Evolutionary conservation across 129 eudicot genomes (phyloP), one percentile per base, ranked within the genome.

Genomic region (Pittosporum tobira): DNA sequence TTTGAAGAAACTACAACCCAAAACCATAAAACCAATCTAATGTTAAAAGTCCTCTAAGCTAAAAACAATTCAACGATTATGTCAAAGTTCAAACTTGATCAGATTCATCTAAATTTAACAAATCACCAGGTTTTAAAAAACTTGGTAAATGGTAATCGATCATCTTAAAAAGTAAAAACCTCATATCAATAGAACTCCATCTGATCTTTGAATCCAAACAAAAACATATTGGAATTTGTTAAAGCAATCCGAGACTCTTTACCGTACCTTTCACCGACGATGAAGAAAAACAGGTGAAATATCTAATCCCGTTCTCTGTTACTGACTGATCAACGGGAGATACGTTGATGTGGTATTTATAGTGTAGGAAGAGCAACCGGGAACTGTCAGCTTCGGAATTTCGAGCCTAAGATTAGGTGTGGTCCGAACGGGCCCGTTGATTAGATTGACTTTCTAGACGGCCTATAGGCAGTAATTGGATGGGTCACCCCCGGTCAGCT

Each of bases 401-500:
- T 38, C 72, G 63, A 59, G 21, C 50, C 72, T 49, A 8, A 10
- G 72, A 49, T 42, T 61, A 18, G 64, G 59, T 6, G 40, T n/a
- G 4, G 9, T 5, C 69, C 59, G 25, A 63, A 38, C 29, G 59
- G 14, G 58, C 49, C 65, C 68, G 57, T 34, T 64, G 77, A 58
- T 64, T 72, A 30, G 10, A 48, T 23, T 20, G 67, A 21, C 38
- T 6, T 15, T 54, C 0, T n/a, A 7, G 59, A 38, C 45, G 45
- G 60, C 23, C 44, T 15, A 37, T 55, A 3, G 38, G 38, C 61
- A 12, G 61, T 48, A n/a, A n/a, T 21, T n/a, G 7, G 47, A 48
- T 51, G 38, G 59, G 65, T 11, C 15, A 8, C 24, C 31, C 51
- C 57, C 64, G 72, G 72, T 67, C 36, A 57, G 65, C 61, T 24